Conservation (phyloP, 345 rosid species). For the Populus ilicifolia region DNA sequence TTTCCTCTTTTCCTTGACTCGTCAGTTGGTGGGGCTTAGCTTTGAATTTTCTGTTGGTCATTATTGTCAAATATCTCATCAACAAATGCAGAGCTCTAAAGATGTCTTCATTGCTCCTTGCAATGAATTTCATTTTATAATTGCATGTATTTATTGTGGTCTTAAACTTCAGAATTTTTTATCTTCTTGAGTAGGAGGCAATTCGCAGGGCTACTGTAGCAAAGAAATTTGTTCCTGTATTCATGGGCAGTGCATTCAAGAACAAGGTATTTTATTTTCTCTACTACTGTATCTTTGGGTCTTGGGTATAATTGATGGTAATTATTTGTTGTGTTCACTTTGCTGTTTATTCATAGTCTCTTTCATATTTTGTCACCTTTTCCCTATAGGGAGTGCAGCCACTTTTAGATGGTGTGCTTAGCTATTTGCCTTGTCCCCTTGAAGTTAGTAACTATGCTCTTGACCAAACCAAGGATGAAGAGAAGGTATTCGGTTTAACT, state of each 20-base stretch:
- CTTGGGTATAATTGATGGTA: not conserved
- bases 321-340: not conserved
- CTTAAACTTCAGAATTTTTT: constrained; percentile 8
- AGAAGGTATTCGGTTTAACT: constrained; percentile 51
- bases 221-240: constrained; percentile 87
- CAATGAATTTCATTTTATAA: not conserved
- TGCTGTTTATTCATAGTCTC: not conserved
- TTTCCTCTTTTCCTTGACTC: not conserved
- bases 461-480: constrained; percentile 84
- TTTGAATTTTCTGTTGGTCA: not conserved
- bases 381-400: constrained; percentile 85
- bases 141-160: not conserved
- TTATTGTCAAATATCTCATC: not conserved
- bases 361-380: constrained; percentile 9
- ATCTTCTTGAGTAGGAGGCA: constrained; percentile 58
- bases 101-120: not conserved
- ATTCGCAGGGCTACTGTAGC: constrained; percentile 93
- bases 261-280: constrained; percentile 62
- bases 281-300: not conserved
- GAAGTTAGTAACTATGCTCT: constrained; percentile 93
- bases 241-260: constrained; percentile 99
- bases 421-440: constrained; percentile 80
- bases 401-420: constrained; percentile 80
- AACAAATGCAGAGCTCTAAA: not conserved
- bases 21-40: not conserved